These are phyloP conservation scores for Picochlorum sp. DNA, from an alignment of 139 green algal genomes.

Conservation along the genomic window DNA sequence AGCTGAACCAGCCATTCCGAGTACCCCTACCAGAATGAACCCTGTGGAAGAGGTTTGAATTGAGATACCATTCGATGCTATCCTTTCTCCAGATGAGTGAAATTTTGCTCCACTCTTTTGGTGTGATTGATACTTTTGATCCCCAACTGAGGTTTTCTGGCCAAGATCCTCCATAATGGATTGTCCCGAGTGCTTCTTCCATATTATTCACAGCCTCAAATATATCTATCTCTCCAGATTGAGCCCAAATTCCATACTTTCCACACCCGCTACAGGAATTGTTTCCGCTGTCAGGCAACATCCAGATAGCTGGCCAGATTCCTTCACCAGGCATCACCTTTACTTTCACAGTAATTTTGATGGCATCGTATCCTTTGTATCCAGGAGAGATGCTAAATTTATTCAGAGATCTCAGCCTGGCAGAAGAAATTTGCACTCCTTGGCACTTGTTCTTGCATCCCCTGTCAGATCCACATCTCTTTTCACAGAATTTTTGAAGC, in stretches of 20 bases:
- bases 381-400: slow-evolving; percentile 9
- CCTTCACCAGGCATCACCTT: slow-evolving; percentile 6
- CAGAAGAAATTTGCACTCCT: slow-evolving; percentile 8
- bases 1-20: slow-evolving; percentile 6
- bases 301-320: slow-evolving; percentile 26
- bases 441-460: not conserved
- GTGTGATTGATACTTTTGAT: not conserved
- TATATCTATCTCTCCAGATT: slow-evolving; percentile 20
- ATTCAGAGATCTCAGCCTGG: not conserved
- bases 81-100: slow-evolving; percentile 8
- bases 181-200: slow-evolving; percentile 2
- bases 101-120: not conserved
- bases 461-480: not conserved
- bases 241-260: slow-evolving; percentile 17
- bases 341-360: not conserved
- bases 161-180: slow-evolving; percentile 15
- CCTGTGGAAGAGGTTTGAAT: not conserved
- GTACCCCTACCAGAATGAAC: not conserved
- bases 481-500: slow-evolving; percentile 3
- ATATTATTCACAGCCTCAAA: slow-evolving; percentile 4
- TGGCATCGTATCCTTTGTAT: slow-evolving; percentile 8
- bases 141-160: slow-evolving; percentile 7
- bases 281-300: slow-evolving; percentile 12
- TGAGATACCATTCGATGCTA: slow-evolving; percentile 9
- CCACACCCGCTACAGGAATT: slow-evolving; percentile 4